Base-by-base conservation (phyloP, 75 land plant species). In the Larix kaempferi region DNA sequence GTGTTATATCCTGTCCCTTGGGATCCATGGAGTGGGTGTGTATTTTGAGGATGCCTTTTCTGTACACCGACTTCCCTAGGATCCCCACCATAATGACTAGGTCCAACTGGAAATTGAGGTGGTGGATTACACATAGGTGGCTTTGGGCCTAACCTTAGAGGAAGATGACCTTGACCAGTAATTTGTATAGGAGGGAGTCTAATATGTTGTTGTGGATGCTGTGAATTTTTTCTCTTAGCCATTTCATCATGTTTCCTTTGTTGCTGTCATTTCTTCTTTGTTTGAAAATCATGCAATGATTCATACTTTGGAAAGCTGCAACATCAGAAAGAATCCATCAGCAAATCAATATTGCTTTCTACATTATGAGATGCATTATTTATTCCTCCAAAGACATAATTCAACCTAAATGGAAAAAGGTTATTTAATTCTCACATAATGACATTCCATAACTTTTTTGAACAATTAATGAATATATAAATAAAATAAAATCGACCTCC, bases 251-350 rank as follows among this genome's bases (percentile, higher is more conserved):
- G 84, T 74, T 95, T 94, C 67, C 94, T 85, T 58, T 93, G 94
- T 78, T 96, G 99, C 75, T 94, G 99, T 23, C 99, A 74, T 75
- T 92, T 96, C 75, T 87, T 96, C 90, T 94, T 94, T 55, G 95
- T 94, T 62, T 96, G 99, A 78, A 86, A 94, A 80, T 94, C 99
- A 78, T 96, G 99, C 16, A 98, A 96, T 3, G 99, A 80, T 77
- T 96, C 99, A 74, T 96, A 96, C 76, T 88, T 88, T 1, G 99
- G 99, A 44, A 96, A 77, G 78, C 99, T 96, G 84, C 61, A 79
- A 44, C 16, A 56, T 73, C 25, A 10, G 61, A 15, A 21, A 74
- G 56, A 54, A 8, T 19, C 3, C 6, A 8, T 33, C 57, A 56
- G 17, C 26, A 22, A 69, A 78, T 14, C 13, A 69, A 26, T 4